Evolutionary conservation across 352 stramenopile genomes (phyloP).

Genomic region (Globisporangium apiculatum): DNA sequence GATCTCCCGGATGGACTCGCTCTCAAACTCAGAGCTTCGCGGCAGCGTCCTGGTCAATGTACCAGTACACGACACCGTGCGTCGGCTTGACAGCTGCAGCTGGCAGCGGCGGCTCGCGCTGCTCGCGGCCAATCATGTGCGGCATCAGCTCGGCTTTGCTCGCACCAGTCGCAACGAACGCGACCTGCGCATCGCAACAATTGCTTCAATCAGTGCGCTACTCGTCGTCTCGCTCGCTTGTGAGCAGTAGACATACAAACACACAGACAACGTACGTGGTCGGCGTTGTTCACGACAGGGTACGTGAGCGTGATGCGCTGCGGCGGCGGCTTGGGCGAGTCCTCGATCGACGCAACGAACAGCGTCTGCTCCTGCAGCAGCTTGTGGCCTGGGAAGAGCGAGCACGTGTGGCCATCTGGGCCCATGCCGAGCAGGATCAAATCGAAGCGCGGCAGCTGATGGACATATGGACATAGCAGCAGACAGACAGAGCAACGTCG

Average conservation of each 20-base stretch:
- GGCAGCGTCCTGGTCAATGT: conserved; percentile 74
- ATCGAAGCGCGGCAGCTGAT: conserved; percentile 88
- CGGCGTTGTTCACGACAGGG: conserved; percentile 91
- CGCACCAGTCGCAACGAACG: conserved; percentile 87
- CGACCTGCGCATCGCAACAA: conserved; percentile 38
- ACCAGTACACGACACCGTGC: conserved; percentile 77
- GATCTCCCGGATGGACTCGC: no score
- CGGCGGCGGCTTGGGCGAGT: conserved; percentile 97
- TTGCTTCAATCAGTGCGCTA: no score
- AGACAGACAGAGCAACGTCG: not conserved
- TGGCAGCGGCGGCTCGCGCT: conserved; percentile 52
- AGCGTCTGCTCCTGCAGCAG: conserved; percentile 83
- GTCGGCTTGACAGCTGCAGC: conserved; percentile 65
- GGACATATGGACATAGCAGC: not conserved
- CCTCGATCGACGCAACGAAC: conserved; percentile 92
- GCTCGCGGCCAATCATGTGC: conserved; percentile 65
- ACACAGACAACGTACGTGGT: conserved; percentile 37
- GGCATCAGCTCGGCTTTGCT: conserved; percentile 87
- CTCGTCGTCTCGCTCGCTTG: no score
- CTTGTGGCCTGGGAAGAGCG: conserved; percentile 93
- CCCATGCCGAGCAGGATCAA: conserved; percentile 96
- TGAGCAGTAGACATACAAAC: not conserved
- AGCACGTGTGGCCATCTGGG: conserved; percentile 98
- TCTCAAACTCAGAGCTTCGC: conserved; percentile 33
- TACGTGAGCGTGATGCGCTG: conserved; percentile 97